These are phyloP conservation scores for Hymenotorrendiella dingleyae DNA, from an alignment of 2,329 filamentous ascomycete species.

Conservation along the genomic window DNA sequence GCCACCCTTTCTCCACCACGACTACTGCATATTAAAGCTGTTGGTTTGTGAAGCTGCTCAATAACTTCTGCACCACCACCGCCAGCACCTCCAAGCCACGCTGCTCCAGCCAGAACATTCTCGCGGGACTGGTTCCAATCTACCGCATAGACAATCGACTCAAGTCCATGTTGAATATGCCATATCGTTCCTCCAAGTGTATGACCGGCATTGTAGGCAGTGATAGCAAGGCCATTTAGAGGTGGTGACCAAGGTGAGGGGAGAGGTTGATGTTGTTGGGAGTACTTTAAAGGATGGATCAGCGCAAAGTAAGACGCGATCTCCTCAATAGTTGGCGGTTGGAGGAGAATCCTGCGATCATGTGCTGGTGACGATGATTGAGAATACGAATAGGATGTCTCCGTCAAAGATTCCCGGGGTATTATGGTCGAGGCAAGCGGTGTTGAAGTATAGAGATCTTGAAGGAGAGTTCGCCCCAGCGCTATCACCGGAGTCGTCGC, in stretches of 20 bases:
- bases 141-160: constrained; percentile 95
- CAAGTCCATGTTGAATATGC: constrained; percentile 95
- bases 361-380: constrained; percentile 44
- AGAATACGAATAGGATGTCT: constrained; percentile 50
- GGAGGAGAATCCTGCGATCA: constrained; percentile 48
- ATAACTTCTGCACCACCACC: constrained; percentile 83
- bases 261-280: constrained; percentile 86
- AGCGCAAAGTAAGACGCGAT: constrained; percentile 88
- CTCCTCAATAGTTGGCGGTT: constrained; percentile 76
- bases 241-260: constrained; percentile 84
- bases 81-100: constrained; percentile 81
- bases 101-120: constrained; percentile 87
- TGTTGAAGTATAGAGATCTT: constrained; percentile 87
- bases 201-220: constrained; percentile 93
- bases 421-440: constrained; percentile 84
- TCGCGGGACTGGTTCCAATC: constrained; percentile 98
- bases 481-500: constrained; percentile 91
- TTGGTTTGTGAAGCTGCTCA: constrained; percentile 87
- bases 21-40: constrained; percentile 87
- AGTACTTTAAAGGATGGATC: constrained; percentile 92
- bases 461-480: constrained; percentile 80
- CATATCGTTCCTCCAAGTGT: constrained; percentile 96
- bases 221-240: constrained; percentile 86
- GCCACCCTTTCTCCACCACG: constrained; percentile 68
- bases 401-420: constrained; percentile 64